Conservation (phyloP, 129 eudicot genomes). For the Apium graveolens region DNA sequence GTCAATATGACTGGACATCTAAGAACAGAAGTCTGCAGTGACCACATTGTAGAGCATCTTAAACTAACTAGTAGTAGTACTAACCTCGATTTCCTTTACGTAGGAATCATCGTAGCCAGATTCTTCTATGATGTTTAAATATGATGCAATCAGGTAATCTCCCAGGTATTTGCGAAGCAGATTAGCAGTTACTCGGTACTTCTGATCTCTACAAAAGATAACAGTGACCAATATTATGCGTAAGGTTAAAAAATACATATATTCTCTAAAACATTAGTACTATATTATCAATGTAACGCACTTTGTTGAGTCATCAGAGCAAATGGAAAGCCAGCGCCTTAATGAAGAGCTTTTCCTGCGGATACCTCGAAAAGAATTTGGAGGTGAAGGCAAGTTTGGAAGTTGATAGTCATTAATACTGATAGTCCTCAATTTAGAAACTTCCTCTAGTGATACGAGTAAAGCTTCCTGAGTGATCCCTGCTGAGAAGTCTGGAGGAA, state of each 20-base stretch:
- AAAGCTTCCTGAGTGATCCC: slow-evolving; percentile 60
- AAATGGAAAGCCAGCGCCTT: slow-evolving; percentile 85
- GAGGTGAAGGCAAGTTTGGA: slow-evolving; percentile 67
- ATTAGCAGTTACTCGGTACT: slow-evolving; percentile 46
- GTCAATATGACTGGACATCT: background rate
- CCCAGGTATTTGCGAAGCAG: slow-evolving; percentile 92
- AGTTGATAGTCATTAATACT: slow-evolving; percentile 40
- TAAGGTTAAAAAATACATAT: background rate
- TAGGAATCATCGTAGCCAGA: slow-evolving; percentile 71
- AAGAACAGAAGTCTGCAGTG: background rate
- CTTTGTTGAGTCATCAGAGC: slow-evolving; percentile 74
- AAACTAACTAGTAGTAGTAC: background rate
- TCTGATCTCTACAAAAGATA: slow-evolving; percentile 59
- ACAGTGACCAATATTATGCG: slow-evolving; percentile 1
- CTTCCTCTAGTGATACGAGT: slow-evolving; percentile 47
- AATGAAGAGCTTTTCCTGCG: slow-evolving; percentile 66
- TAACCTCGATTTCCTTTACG: slow-evolving; percentile 81
- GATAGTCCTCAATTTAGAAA: slow-evolving; percentile 34
- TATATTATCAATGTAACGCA: slow-evolving; percentile 22
- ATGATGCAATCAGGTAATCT: slow-evolving; percentile 77
- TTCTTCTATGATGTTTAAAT: slow-evolving; percentile 58
- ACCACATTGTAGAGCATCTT: background rate
- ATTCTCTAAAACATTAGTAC: background rate
- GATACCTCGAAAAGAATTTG: slow-evolving; percentile 77
- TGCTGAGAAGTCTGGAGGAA: slow-evolving; percentile 44